phyloP scores from a whole-genome alignment of 331 rosid genomes.

The Cydonia oblonga region DNA sequence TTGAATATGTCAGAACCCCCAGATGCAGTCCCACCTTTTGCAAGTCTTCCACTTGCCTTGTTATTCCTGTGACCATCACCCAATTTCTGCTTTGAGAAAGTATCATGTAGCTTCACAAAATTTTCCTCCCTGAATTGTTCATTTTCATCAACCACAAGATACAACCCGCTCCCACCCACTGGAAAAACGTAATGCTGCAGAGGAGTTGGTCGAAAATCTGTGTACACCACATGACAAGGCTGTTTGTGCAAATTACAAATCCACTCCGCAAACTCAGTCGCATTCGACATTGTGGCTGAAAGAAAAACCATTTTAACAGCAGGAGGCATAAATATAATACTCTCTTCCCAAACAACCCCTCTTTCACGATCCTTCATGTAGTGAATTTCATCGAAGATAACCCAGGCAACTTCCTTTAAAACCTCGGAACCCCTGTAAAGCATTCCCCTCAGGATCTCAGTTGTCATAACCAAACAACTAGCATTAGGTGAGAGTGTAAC shows the following conservation, averaged over 20 bases:
- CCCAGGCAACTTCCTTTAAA: conserved; percentile 92
- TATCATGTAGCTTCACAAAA: conserved; percentile 61
- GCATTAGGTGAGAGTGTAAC: conserved; percentile 82
- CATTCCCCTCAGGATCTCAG: conserved; percentile 92
- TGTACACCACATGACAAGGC: conserved; percentile 93
- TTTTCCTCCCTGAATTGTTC: conserved; percentile 79
- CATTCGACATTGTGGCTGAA: conserved; percentile 94
- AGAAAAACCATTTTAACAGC: conserved; percentile 91
- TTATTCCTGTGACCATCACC: conserved; percentile 41
- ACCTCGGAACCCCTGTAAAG: conserved; percentile 87
- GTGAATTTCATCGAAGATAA: conserved; percentile 89
- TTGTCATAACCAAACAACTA: conserved; percentile 82
- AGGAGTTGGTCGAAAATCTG: conserved; percentile 91
- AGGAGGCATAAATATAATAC: conserved; percentile 84
- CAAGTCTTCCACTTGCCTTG: conserved; percentile 45
- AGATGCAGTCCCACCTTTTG: conserved; percentile 47
- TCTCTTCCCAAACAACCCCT: conserved; percentile 99
- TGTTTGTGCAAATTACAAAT: conserved; percentile 80
- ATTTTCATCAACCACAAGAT: conserved; percentile 79
- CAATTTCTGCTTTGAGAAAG: conserved; percentile 48
- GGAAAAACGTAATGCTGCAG: conserved; percentile 89
- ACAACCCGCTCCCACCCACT: conserved; percentile 64
- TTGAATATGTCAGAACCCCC: conserved; percentile 86
- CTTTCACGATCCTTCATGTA: conserved; percentile 95
- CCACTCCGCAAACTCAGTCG: conserved; percentile 95